Evolutionary conservation across 345 rosid genomes (phyloP).

Genomic region (Citropsis articulata): DNA sequence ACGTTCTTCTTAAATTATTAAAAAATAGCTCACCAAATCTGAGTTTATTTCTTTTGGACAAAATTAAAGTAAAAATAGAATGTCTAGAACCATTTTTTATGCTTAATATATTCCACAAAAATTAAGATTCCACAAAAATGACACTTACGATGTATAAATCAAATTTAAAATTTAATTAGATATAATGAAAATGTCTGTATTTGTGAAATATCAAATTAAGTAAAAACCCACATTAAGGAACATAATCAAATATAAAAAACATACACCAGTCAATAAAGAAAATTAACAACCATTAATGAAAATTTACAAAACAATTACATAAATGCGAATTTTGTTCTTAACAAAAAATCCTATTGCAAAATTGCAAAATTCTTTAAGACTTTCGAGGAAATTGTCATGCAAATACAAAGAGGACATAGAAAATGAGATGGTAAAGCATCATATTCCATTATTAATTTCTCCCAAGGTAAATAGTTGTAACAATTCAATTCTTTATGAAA

Average conservation of each 20-base stretch:
- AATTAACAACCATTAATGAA: not conserved
- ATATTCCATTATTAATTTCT: conserved; percentile 47
- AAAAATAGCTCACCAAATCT: too few species aligned
- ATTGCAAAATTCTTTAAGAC: conserved; percentile 53
- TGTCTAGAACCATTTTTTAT: too few species aligned
- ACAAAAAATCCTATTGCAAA: conserved; percentile 38
- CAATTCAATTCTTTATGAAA: not conserved
- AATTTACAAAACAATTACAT: conserved; percentile 5
- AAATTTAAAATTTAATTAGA: not conserved
- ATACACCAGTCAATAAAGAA: conserved; percentile 5
- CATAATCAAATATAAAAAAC: conserved; percentile 17
- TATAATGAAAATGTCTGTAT: not conserved
- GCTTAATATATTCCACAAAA: too few species aligned
- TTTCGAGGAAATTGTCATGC: conserved; percentile 50
- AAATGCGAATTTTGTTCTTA: not conserved
- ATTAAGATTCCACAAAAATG: too few species aligned
- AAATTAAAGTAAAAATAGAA: too few species aligned
- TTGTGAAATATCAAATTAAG: not conserved
- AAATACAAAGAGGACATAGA: conserved; percentile 34
- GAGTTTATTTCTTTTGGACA: too few species aligned
- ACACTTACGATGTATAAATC: too few species aligned
- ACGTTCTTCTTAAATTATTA: too few species aligned
- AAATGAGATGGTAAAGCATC: conserved; percentile 49
- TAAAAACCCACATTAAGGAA: conserved; percentile 7
- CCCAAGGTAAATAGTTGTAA: not conserved